A percentile compares a stretch with the other conserved stretches of the same genome.
phyloP scores from a whole-genome alignment of 352 stramenopile genomes.

The Phytophthora boehmeriae region DNA sequence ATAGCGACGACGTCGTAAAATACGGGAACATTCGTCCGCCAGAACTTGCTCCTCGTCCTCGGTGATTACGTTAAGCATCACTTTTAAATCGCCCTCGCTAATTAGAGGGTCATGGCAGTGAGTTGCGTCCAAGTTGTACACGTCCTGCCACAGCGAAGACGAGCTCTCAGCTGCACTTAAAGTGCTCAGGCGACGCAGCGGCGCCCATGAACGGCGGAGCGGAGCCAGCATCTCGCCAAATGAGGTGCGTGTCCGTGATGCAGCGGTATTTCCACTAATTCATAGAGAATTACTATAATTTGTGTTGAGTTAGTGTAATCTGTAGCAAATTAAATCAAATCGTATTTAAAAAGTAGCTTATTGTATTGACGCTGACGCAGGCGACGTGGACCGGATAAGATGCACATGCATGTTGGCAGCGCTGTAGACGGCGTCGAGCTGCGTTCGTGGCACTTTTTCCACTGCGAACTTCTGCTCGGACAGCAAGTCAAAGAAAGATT shows the following conservation, averaged over 20 bases:
- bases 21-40: conserved; percentile 67
- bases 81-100: conserved; percentile 59
- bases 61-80: conserved; percentile 74
- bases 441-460: conserved; percentile 35
- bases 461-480: conserved; percentile 34
- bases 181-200: conserved; percentile 24
- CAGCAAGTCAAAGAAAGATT: conserved; percentile 52
- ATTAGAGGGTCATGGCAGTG: conserved; percentile 62
- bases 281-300: not conserved
- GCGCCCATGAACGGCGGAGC: conserved; percentile 13
- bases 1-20: conserved; percentile 77
- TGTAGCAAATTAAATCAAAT: not conserved
- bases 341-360: not conserved
- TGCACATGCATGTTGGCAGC: conserved; percentile 53
- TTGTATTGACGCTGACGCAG: conserved; percentile 1
- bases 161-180: conserved; percentile 1
- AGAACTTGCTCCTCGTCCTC: conserved; percentile 75
- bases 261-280: not conserved
- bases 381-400: conserved; percentile 31
- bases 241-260: conserved; percentile 10
- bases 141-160: conserved; percentile 31
- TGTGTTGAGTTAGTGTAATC: not conserved
- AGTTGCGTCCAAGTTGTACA: conserved; percentile 63
- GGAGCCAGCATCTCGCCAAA: conserved; percentile 21
- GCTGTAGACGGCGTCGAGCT: conserved; percentile 47